phyloP scores from a whole-genome alignment of 2,329 filamentous ascomycete genomes.

The Arthroderma sp. region DNA sequence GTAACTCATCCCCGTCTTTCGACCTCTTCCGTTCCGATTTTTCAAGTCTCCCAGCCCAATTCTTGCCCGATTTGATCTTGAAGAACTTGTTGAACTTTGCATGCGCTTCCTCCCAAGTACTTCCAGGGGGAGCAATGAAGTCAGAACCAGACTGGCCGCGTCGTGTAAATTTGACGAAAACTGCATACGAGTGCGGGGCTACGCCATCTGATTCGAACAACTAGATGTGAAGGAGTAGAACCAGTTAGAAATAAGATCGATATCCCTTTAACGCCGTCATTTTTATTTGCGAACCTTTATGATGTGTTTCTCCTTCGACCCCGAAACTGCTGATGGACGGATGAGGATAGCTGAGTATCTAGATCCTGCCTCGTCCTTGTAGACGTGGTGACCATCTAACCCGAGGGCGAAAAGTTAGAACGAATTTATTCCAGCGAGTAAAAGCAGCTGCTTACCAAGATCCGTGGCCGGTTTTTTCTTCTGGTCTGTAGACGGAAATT shows the following conservation, averaged over 20 bases:
- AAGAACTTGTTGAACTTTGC: slow-evolving; percentile 46
- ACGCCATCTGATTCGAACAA: slow-evolving; percentile 51
- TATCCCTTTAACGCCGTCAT: too few relatives aligned
- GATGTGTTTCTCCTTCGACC: slow-evolving; percentile 45
- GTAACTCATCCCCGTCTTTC: slow-evolving; percentile 14
- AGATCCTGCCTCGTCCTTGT: slow-evolving; percentile 50
- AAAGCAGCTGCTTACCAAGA: not conserved
- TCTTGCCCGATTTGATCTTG: slow-evolving; percentile 41
- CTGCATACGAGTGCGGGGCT: slow-evolving; percentile 47
- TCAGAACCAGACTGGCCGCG: slow-evolving; percentile 19
- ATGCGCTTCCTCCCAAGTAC: slow-evolving; percentile 30
- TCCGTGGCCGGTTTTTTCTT: not conserved
- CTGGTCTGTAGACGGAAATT: not conserved
- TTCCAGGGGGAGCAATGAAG: slow-evolving; percentile 21
- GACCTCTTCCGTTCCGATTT: slow-evolving; percentile 14
- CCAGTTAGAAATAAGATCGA: slow-evolving; percentile 2
- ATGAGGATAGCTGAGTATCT: slow-evolving; percentile 50
- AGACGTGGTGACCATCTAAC: slow-evolving; percentile 50
- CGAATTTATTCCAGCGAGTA: not conserved
- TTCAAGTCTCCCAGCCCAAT: slow-evolving; percentile 40
- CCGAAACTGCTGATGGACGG: slow-evolving; percentile 36
- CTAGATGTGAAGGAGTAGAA: slow-evolving; percentile 29
- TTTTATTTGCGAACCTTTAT: slow-evolving; percentile 40
- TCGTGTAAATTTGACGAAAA: slow-evolving; percentile 38
- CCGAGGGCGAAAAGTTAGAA: slow-evolving; percentile 1